Base-by-base conservation (phyloP, 352 stramenopile species). In the Elongisporangium undulatum region DNA sequence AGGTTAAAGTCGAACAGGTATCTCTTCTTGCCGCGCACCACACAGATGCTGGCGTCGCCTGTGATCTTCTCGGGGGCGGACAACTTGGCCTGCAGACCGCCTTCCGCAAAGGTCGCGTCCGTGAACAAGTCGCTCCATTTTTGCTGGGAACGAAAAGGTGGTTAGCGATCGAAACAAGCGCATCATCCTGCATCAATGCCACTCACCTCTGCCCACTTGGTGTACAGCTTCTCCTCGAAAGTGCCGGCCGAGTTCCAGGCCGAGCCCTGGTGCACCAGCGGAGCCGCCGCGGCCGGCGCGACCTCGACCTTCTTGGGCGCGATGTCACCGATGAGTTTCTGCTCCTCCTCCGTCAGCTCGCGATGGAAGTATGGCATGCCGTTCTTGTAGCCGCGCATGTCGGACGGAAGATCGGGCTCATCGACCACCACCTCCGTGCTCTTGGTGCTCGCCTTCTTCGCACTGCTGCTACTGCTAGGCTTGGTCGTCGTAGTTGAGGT, bases 291-390 rank as follows among this genome's bases (percentile, higher is more conserved):
- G 0, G 72, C 69, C 0, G 71, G 72, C 15, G 76, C 72, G 1
- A 68, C 55, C 53, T 87, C 77, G 38, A 93, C 86, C 67, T 93
- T 92, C 72, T 96, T 86, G 0, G 86, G 88, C 34, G 85, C 83
- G 63, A 94, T 98, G 72, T 99, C 98, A 58, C 98, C 96, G 60
- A 98, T 98, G 69, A 99, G 90, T 49, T 72, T 81, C 68, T 98
- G 98, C 39, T 96, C 93, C 61, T 99, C 87, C 66, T 98, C 94
- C 10, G 89, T 95, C 38, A 99, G 73, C 71, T 99, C 96, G 61
- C 97, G 93, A 72, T 99, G 97, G 76, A 99, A 99, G 67, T 98
- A 99, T 22, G 85, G 85, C 52, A 92, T 26, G 0, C 85, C 85
- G 58, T 94, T 92, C 78, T 92, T 92, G 71, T 94, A 94, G 20